Evolutionary conservation across 306 rosid genomes (phyloP).

Genomic region (Rosa multiflora): DNA sequence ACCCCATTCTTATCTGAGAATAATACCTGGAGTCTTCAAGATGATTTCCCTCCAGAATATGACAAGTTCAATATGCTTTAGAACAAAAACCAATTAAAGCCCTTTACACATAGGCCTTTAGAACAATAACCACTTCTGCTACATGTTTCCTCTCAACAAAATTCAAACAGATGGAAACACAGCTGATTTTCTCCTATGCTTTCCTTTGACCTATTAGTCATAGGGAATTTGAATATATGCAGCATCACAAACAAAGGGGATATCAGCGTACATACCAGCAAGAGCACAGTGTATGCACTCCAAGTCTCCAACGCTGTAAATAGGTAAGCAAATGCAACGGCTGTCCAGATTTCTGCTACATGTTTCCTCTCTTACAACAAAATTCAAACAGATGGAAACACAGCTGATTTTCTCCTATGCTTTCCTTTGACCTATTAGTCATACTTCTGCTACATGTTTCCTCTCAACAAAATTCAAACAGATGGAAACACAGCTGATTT

Average conservation of each 20-base stretch:
- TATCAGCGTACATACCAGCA: too few relatives aligned
- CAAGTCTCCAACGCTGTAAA: too few relatives aligned
- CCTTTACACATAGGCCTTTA: neutral
- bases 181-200: neutral
- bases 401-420: neutral
- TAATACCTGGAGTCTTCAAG: too few relatives aligned
- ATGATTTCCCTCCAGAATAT: too few relatives aligned
- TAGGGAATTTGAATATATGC: slow-evolving; percentile 90
- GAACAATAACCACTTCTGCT: neutral
- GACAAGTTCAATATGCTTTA: too few relatives aligned
- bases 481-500: neutral
- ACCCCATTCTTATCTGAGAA: too few relatives aligned
- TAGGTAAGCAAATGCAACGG: slow-evolving; percentile 42
- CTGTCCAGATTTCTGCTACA: too few relatives aligned
- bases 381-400: neutral
- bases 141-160: slow-evolving; percentile 7
- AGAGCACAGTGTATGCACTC: too few relatives aligned
- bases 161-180: neutral
- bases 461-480: neutral
- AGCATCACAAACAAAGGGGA: slow-evolving; percentile 14
- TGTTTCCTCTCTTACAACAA: too few relatives aligned
- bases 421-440: slow-evolving; percentile 40
- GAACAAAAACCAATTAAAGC: neutral
- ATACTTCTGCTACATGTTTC: slow-evolving; percentile 4
- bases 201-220: slow-evolving; percentile 39